A percentile compares a stretch with the other conserved stretches of the same genome.
These are phyloP conservation scores for Excoecaria cochinchinensis DNA, from an alignment of 345 rosid genomes.

Conservation along the genomic window DNA sequence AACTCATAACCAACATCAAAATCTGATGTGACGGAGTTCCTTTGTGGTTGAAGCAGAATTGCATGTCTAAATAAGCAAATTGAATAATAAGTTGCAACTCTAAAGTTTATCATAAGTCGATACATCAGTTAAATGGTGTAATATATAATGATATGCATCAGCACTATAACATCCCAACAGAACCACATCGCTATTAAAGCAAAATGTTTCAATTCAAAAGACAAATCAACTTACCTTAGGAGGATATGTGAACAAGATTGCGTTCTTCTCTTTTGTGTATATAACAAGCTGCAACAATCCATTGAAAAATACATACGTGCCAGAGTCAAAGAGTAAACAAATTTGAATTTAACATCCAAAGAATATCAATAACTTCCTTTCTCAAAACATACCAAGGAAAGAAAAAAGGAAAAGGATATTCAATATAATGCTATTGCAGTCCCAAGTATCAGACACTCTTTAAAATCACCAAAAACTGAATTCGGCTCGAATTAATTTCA, in stretches of 20 bases:
- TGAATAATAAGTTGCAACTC: background rate
- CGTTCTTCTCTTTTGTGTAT: slow-evolving; percentile 85
- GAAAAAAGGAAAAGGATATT: background rate
- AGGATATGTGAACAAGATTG: slow-evolving; percentile 88
- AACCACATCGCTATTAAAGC: background rate
- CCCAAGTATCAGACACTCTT: background rate
- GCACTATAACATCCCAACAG: background rate
- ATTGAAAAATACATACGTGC: slow-evolving; percentile 84
- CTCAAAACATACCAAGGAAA: background rate
- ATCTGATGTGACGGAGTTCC: background rate
- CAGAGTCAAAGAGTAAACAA: slow-evolving; percentile 62
- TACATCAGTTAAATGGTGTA: background rate
- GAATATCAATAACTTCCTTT: background rate
- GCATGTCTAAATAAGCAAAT: background rate
- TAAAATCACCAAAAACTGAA: background rate
- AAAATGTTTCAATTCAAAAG: slow-evolving; percentile 5
- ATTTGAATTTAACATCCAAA: background rate
- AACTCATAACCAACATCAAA: background rate
- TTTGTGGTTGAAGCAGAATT: background rate
- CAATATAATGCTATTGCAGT: background rate
- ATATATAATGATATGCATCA: background rate
- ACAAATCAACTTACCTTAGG: slow-evolving; percentile 52
- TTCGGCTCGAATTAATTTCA: background rate
- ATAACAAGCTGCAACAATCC: slow-evolving; percentile 80
- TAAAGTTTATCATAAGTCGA: background rate